phyloP scores from a whole-genome alignment of 2,329 filamentous ascomycete genomes.

The Arthroderma sp. region DNA sequence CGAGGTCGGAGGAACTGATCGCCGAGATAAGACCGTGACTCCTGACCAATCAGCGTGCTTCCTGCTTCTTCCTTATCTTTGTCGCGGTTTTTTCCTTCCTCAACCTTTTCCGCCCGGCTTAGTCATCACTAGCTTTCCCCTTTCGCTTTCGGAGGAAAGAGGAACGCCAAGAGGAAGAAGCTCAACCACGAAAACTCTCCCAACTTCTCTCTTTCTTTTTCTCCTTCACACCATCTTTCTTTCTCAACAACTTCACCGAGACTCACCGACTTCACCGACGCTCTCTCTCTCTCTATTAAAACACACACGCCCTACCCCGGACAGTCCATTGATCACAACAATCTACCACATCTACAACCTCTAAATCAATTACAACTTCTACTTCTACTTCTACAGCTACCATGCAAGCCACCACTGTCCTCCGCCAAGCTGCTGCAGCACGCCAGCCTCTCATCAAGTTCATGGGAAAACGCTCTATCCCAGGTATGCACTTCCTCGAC shows the following conservation, averaged over 20 bases:
- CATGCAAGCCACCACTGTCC: constrained; percentile 34
- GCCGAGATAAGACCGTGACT: neutral
- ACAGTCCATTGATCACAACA: neutral
- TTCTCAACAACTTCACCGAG: too few relatives aligned
- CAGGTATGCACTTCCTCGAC: constrained; percentile 28
- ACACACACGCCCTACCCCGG: neutral
- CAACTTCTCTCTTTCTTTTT: neutral
- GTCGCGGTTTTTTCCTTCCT: constrained; percentile 4
- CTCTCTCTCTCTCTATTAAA: neutral
- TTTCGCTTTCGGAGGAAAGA: too few relatives aligned
- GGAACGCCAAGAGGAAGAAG: too few relatives aligned
- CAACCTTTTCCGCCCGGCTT: constrained; percentile 3
- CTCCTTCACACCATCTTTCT: neutral
- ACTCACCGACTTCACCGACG: too few relatives aligned
- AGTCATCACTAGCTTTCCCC: neutral
- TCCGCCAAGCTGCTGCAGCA: constrained; percentile 26
- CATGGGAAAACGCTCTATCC: constrained; percentile 36
- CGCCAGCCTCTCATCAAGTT: constrained; percentile 41
- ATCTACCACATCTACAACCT: neutral
- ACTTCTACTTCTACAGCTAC: constrained; percentile 11
- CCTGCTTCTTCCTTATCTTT: neutral
- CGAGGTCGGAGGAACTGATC: neutral
- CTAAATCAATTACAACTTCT: constrained; percentile 12
- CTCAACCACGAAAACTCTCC: neutral
- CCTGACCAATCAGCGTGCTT: neutral